phyloP scores from a whole-genome alignment of 2,329 filamentous ascomycete species.

The Colletotrichum sojae region DNA sequence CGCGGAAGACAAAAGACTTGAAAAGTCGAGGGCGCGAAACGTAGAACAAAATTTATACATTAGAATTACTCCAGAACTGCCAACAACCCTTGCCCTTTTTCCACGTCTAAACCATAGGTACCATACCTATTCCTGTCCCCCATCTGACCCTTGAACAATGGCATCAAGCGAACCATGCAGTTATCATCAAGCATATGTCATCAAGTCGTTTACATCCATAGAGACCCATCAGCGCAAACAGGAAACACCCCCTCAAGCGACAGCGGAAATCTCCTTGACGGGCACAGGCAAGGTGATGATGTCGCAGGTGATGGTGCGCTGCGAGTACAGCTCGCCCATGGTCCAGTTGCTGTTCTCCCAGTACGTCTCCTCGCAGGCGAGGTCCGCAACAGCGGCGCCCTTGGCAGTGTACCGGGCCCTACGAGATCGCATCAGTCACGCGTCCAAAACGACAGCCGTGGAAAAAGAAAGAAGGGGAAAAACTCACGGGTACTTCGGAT shows the following conservation, averaged over 20 bases:
- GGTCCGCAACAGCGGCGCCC: conserved; percentile 46
- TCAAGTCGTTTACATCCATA: conserved; percentile 6
- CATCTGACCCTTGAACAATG: conserved; percentile 1
- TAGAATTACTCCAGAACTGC: conserved; percentile 13
- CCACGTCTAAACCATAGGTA: background rate
- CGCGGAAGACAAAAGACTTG: too few species aligned
- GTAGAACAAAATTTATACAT: conserved; percentile 1
- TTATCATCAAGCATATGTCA: conserved; percentile 3
- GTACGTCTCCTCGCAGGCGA: conserved; percentile 47
- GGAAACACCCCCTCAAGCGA: conserved; percentile 41
- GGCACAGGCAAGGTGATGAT: conserved; percentile 45
- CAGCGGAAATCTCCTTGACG: conserved; percentile 46
- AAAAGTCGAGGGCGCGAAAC: background rate
- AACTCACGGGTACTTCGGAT: conserved; percentile 45
- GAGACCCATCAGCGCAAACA: too few species aligned
- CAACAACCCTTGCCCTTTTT: background rate
- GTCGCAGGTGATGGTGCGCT: conserved; percentile 47
- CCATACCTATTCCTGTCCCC: background rate
- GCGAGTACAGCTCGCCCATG: conserved; percentile 50
- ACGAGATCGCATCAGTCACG: background rate
- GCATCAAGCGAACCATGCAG: background rate
- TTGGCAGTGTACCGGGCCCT: conserved; percentile 48
- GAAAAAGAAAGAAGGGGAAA: background rate
- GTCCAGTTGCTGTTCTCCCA: conserved; percentile 51
- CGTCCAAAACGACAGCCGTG: background rate